Conservation (phyloP, 176 grass and related monocot genomes). For the Ensete glaucum region DNA sequence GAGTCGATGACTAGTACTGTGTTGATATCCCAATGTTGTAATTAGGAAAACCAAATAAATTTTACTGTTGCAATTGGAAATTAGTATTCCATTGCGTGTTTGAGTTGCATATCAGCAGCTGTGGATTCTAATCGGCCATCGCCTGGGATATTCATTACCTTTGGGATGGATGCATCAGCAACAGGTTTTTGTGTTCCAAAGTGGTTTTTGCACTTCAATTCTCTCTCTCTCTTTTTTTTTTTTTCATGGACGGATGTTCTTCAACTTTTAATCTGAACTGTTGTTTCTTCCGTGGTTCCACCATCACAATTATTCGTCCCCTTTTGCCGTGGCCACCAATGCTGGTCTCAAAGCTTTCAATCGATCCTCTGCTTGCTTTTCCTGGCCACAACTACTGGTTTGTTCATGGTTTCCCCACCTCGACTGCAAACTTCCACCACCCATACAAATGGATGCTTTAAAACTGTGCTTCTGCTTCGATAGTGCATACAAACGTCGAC, state of each 20-base stretch:
- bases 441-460: too few species aligned
- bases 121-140: too few species aligned
- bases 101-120: too few species aligned
- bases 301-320: not conserved
- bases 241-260: not conserved
- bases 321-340: not conserved
- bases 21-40: not conserved
- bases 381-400: not conserved
- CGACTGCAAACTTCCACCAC: too few species aligned
- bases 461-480: too few species aligned
- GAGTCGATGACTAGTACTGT: not conserved
- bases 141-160: too few species aligned
- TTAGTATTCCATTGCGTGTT: too few species aligned
- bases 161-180: not conserved
- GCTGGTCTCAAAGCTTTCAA: not conserved
- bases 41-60: not conserved
- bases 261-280: not conserved
- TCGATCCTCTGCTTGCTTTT: not conserved
- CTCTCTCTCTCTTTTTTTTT: not conserved
- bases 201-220: not conserved
- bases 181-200: not conserved
- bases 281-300: not conserved
- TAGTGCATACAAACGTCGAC: too few species aligned
- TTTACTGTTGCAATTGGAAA: too few species aligned
- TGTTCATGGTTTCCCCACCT: not conserved